A percentile compares a stretch with the other conserved stretches of the same genome.
Conservation (phyloP, 148 eudicot species). For the Silene conica region DNA sequence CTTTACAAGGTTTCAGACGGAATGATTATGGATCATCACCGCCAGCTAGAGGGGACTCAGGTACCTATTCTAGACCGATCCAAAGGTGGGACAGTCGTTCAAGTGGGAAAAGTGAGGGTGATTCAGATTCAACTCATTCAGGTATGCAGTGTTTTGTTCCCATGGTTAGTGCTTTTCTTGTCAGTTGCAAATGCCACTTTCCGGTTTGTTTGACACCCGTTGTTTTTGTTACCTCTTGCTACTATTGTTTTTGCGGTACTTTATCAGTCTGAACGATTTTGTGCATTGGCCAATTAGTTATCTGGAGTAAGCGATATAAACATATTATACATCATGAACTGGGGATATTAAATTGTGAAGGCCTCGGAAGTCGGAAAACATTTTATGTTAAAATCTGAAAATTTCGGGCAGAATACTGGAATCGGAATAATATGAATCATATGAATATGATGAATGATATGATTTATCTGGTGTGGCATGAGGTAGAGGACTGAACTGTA, state of each 20-base stretch:
- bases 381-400: background rate
- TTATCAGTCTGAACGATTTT: background rate
- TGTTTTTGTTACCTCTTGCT: background rate
- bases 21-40: slow-evolving; percentile 68
- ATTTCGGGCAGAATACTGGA: background rate
- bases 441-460: background rate
- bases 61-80: slow-evolving; percentile 44
- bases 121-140: slow-evolving; percentile 86
- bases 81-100: slow-evolving; percentile 82
- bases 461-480: background rate
- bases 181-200: background rate
- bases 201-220: background rate
- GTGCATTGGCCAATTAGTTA: background rate
- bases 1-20: slow-evolving; percentile 58
- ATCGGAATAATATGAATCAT: background rate
- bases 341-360: background rate
- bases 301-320: background rate
- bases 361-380: background rate
- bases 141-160: slow-evolving; percentile 33
- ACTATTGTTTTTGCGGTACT: background rate
- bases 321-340: background rate
- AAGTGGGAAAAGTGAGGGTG: slow-evolving; percentile 76
- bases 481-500: background rate
- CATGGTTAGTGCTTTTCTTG: background rate
- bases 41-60: slow-evolving; percentile 61